Base-by-base conservation (phyloP, 2,329 filamentous ascomycete species). In the Aspergillus sp. region DNA sequence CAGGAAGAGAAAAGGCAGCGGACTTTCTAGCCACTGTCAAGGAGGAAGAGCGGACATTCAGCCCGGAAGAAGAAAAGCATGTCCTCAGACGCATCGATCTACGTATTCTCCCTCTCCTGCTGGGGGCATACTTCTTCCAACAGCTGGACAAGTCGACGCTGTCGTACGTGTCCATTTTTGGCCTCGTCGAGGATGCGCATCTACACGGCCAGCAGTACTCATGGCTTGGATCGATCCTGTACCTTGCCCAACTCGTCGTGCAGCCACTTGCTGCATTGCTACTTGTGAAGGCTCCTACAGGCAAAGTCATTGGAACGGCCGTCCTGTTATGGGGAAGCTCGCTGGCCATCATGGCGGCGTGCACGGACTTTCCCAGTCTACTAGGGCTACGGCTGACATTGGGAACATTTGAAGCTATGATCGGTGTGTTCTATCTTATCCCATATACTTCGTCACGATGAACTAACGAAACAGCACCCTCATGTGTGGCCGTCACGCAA, bases 221-320 rank as follows among this genome's bases (percentile, higher is more conserved):
- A 1, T 88, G 85, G 85, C 81, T 88, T 0, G 83, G 84, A 0
- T 86, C 84, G 1, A 82, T 88, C 54, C 75, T 88, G 13, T 88
- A 84, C 66, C 74, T 86, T n/a, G 84, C 84, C 0, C 84, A 86
- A 68, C 78, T 87, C 8, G 74, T 85, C 11, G 82, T 85, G 76
- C 84, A 87, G 66, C 83, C 84, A 1, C 73, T 84, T 0, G 78
- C 84, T 4, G 83, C 84, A 0, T 79, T 79, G 58, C 66, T 84
- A 4, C 76, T 70, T 0, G 68, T 70, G 2, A 69, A 69, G 21
- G 57, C 62, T 0, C 84, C 83, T 0, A 82, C 81, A 0, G 84
- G 84, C 15, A 85, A 85, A 65, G 80, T 86, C 41, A 78, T 83
- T 19, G 80, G 77, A 1, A 68, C 70, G 1, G 82, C 85, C 55